Base-by-base conservation (phyloP, 352 stramenopile species). In the Pythium volutum region DNA sequence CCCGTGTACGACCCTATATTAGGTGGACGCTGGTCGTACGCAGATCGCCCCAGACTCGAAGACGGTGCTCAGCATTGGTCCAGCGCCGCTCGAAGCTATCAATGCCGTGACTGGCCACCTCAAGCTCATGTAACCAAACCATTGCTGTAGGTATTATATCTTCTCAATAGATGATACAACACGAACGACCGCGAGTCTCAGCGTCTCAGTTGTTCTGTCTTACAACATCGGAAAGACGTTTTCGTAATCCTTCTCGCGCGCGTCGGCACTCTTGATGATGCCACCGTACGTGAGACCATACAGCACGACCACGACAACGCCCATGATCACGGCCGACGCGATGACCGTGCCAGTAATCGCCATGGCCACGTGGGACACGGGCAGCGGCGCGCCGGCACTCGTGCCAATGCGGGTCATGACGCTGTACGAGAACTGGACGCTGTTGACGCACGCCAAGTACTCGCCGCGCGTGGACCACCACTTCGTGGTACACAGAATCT, bases 1-100 rank as follows among this genome's bases (percentile, higher is more conserved):
- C 3, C 16, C 0, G 10, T 22, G 26, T 49, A 38, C 26, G 18
- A 22, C 29, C n/a, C n/a, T 36, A 11, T 4, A 43, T 18, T 55
- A 91, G 84, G 55, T 89, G 55, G 86, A 95, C 33, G 86, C 86
- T 25, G 86, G 86, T 0, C 78, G 86, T 31, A 95, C 86, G 54
- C 86, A 95, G 71, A 95, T 95, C 66, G 86, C 86, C 8, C 82
- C 84, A 0, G 78, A 93, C 23, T 87, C 71, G 33, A 95, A 95
- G 79, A 95, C 86, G 7, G 86, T 95, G 42, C 47, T 95, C 43
- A 78, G 75, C 47, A 93, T 95, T 55, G 86, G 86, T 0, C 86
- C 86, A 1, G 86, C 86, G 4, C 75, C 86, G 16, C 67, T 92
- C 25, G 71, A 79, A 25, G 79, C 65, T 27, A 78, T 95, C 57